Evolutionary conservation across 164 flowering plant genomes (phyloP), one percentile per base, ranked within the genome.

Genomic region (Santalum album): DNA sequence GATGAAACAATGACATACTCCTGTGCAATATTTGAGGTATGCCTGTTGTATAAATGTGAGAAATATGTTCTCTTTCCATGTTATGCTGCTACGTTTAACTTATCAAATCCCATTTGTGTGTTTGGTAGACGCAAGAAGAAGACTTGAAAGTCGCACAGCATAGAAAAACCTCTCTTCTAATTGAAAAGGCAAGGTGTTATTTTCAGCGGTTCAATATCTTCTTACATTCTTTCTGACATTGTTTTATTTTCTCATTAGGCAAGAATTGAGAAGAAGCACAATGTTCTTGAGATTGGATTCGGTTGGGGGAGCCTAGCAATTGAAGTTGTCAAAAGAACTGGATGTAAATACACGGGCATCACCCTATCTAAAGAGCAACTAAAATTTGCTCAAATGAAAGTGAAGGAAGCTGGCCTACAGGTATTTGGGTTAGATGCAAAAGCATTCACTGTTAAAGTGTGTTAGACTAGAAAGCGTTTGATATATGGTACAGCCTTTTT

Each of bases 1-100:
- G 99, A 89, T 48, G 90, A 89, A 55, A 80, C 96, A 52, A 92
- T 92, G 99, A 82, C 90, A 12, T 92, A 92, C 58, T 92, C 96
- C 0, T 82, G 80, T 57, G 96, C 94, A 35, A 69, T 86, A 46
- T 92, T 89, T 63, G 76, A 89, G 95, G 98, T 89, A 55, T 57
- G 69, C n/a, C n/a, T n/a, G n/a, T n/a, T n/a, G n/a, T n/a, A 17
- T 4, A 43, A n/a, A n/a, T 1, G 22, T 43, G 46, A 43, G 18
- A n/a, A 43, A 43, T 7, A 15, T 43, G 46, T 9, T n/a, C 6
- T 9, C 4, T 27, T 19, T 55, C 24, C 23, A 23, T 19, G 29
- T 20, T 0, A 49, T 24, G 25, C 61, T 17, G 45, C 24, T 23
- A 35, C 0, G 29, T 11, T n/a, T 3, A 12, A 32, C 2, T 38